A percentile compares a stretch with the other conserved stretches of the same genome.
phyloP scores from a whole-genome alignment of 2,329 filamentous ascomycete species.

The Ophiostoma triangulosporum region DNA sequence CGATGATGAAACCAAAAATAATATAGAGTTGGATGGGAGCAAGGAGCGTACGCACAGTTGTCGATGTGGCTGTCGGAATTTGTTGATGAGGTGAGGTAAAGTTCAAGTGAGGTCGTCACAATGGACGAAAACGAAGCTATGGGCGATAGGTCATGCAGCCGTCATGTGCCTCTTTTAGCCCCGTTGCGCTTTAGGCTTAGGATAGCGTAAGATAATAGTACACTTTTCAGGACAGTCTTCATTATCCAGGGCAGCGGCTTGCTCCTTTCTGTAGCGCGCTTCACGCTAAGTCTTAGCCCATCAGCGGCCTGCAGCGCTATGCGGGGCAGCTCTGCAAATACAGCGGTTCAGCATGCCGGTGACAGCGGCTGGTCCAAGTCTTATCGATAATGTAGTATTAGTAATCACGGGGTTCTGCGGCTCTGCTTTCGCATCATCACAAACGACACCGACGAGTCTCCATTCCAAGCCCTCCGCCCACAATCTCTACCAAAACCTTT shows the following conservation, averaged over 20 bases:
- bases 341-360: no score
- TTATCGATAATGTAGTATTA: no score
- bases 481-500: no score
- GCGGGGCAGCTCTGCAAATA: constrained; percentile 3
- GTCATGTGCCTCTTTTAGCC: not conserved
- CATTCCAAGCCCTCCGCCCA: no score
- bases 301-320: not conserved
- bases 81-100: not conserved
- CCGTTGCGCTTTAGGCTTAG: not conserved
- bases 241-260: not conserved
- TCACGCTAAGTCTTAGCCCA: not conserved
- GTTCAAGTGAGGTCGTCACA: not conserved
- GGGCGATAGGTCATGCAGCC: not conserved
- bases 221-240: no score
- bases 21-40: no score
- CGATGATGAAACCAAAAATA: no score
- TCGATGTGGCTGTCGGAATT: not conserved
- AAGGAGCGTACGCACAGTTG: not conserved
- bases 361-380: not conserved
- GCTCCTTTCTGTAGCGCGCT: not conserved
- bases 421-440: no score
- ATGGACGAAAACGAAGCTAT: not conserved
- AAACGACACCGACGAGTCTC: no score
- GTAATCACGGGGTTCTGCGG: no score
- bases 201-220: no score